These are phyloP conservation scores for Lodderomyces elongisporus DNA, from an alignment of 1,139 yeast genomes.

Conservation along the genomic window DNA sequence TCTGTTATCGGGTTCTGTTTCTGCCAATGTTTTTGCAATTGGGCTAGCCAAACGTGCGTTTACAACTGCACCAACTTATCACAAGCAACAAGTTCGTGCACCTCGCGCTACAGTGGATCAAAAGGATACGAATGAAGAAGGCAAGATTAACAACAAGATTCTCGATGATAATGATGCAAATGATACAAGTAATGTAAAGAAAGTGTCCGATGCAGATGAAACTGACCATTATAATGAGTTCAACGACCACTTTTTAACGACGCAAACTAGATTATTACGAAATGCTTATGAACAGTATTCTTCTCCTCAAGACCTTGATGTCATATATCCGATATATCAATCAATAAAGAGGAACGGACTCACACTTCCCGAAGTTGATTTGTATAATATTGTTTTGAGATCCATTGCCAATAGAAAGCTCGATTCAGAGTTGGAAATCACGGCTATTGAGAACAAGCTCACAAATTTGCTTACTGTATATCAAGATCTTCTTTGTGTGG, in stretches of 20 bases:
- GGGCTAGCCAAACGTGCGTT: slow-evolving; percentile 7
- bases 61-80: slow-evolving; percentile 4
- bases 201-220: not conserved
- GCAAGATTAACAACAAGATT: not conserved
- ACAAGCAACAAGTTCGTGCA: not conserved
- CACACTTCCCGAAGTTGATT: slow-evolving; percentile 26
- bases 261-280: slow-evolving; percentile 20
- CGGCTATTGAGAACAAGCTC: slow-evolving; percentile 36
- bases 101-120: too few species aligned
- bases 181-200: not conserved
- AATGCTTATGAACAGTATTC: slow-evolving; percentile 14
- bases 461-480: slow-evolving; percentile 62
- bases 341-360: slow-evolving; percentile 36
- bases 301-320: slow-evolving; percentile 22
- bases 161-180: slow-evolving; percentile 3
- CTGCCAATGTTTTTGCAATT: slow-evolving; percentile 5
- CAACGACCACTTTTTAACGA: slow-evolving; percentile 18
- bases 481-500: slow-evolving; percentile 53
- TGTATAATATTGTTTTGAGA: slow-evolving; percentile 33
- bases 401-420: slow-evolving; percentile 30
- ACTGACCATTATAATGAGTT: slow-evolving; percentile 15
- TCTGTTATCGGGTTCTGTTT: too few species aligned
- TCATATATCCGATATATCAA: slow-evolving; percentile 42
- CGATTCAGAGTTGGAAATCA: slow-evolving; percentile 20
- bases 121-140: too few species aligned